Percentiles rank a stretch among this genome's conserved stretches.
Evolutionary conservation across 2,329 filamentous ascomycete species (phyloP).

Genomic region (Penicillium sp.): DNA sequence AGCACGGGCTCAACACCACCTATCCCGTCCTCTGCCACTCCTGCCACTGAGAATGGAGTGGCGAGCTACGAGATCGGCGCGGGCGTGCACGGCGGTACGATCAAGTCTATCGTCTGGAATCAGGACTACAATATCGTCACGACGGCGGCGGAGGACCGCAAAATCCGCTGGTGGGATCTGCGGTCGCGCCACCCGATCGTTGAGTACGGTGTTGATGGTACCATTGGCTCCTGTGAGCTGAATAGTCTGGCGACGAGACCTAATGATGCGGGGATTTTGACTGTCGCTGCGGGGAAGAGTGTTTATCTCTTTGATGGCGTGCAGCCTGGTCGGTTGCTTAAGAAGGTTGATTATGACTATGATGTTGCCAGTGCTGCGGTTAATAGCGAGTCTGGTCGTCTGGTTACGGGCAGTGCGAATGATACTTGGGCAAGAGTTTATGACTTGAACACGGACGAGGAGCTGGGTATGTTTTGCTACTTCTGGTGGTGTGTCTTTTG

Average conservation of each 20-base stretch:
- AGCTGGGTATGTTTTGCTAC: conserved; percentile 59
- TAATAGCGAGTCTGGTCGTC: conserved; percentile 74
- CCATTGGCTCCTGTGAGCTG: conserved; percentile 90
- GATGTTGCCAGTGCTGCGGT: conserved; percentile 89
- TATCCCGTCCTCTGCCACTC: conserved; percentile 33
- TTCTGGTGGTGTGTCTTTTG: background rate
- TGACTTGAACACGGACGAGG: conserved; percentile 77
- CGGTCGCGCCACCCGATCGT: conserved; percentile 72
- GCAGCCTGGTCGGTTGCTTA: conserved; percentile 68
- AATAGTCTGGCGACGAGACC: conserved; percentile 64
- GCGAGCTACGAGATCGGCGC: conserved; percentile 83
- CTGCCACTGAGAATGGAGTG: conserved; percentile 44
- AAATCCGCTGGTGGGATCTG: conserved; percentile 91
- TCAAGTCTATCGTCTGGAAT: conserved; percentile 97
- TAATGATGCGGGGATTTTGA: conserved; percentile 70
- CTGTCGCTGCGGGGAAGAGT: conserved; percentile 89
- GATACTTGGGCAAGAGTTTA: conserved; percentile 98
- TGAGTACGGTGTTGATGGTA: conserved; percentile 74
- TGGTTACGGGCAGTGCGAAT: conserved; percentile 85
- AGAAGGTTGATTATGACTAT: conserved; percentile 75
- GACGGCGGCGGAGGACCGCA: conserved; percentile 87
- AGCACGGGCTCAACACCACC: conserved; percentile 43
- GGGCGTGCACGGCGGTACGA: conserved; percentile 78
- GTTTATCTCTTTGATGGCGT: conserved; percentile 87
- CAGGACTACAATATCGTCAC: conserved; percentile 83